phyloP scores from a whole-genome alignment of 2,329 filamentous ascomycete genomes.

The Immersiporthe knoxdaviesiana region DNA sequence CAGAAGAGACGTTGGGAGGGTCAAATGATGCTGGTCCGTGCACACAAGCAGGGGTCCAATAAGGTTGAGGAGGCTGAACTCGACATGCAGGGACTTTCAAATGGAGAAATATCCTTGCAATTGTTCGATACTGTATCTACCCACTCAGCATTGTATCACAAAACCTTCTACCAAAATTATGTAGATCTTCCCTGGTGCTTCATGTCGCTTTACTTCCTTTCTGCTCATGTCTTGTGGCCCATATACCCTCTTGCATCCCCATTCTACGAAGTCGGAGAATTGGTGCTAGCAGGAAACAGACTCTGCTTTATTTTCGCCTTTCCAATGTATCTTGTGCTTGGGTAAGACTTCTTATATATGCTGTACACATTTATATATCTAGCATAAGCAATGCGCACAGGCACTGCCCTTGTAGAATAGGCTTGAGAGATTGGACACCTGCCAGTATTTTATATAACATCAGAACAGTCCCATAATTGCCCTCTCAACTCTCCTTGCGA shows the following conservation, averaged over 20 bases:
- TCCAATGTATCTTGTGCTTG: too few relatives aligned
- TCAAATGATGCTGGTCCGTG: conserved; percentile 6
- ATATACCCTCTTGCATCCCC: not conserved
- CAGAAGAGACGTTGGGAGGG: conserved; percentile 12
- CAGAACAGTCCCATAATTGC: not conserved
- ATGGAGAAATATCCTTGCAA: not conserved
- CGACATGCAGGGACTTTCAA: not conserved
- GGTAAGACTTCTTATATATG: not conserved
- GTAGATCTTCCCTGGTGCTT: not conserved
- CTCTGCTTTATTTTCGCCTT: not conserved
- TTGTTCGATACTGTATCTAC: not conserved
- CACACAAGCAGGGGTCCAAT: conserved; percentile 11
- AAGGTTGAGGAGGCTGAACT: conserved; percentile 6
- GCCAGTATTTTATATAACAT: not conserved
- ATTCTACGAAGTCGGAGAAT: not conserved
- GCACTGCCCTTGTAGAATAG: not conserved
- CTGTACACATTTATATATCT: not conserved
- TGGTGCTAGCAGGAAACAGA: not conserved
- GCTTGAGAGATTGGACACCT: not conserved
- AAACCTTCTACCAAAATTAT: not conserved
- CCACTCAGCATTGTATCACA: not conserved
- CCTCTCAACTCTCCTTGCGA: not conserved
- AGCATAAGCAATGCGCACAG: not conserved
- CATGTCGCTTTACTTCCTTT: not conserved
- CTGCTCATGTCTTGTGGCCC: not conserved